phyloP scores from a whole-genome alignment of 257 asterid genomes.

The Solanum virginianum region DNA sequence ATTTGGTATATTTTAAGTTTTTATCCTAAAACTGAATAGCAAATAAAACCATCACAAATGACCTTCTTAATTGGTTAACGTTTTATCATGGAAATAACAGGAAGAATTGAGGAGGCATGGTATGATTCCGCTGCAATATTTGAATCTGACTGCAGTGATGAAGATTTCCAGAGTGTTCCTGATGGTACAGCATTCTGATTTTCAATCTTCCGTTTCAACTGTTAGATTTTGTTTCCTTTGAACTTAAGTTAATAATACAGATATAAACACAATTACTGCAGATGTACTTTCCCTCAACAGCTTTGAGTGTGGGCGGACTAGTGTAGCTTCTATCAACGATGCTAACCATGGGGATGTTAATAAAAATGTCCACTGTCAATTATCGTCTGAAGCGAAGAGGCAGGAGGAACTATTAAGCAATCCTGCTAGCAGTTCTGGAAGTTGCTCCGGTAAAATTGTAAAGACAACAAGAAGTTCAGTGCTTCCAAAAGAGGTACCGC shows the following conservation, averaged over 20 bases:
- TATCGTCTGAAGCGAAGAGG: not conserved
- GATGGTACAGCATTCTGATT: constrained; percentile 41
- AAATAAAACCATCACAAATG: not conserved
- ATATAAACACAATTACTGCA: constrained; percentile 12
- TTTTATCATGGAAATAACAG: constrained; percentile 15
- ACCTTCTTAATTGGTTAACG: not conserved
- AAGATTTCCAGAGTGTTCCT: constrained; percentile 76
- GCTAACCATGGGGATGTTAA: not conserved
- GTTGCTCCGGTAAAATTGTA: constrained; percentile 22
- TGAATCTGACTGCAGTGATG: constrained; percentile 85
- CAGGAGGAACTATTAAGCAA: constrained; percentile 14
- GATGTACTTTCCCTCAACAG: constrained; percentile 41
- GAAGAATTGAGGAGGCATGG: constrained; percentile 78
- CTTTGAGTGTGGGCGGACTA: constrained; percentile 22
- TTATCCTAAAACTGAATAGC: not conserved
- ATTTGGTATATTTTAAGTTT: not conserved
- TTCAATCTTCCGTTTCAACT: not conserved
- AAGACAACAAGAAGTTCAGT: constrained; percentile 10
- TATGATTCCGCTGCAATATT: constrained; percentile 61
- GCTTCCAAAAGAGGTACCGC: constrained; percentile 12
- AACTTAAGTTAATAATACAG: not conserved
- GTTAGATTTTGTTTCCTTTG: not conserved
- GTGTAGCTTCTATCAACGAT: not conserved
- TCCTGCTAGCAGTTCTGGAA: constrained; percentile 29
- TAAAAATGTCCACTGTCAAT: not conserved